phyloP scores from a whole-genome alignment of 2,329 filamentous ascomycete genomes.

The Juglanconis sp. region DNA sequence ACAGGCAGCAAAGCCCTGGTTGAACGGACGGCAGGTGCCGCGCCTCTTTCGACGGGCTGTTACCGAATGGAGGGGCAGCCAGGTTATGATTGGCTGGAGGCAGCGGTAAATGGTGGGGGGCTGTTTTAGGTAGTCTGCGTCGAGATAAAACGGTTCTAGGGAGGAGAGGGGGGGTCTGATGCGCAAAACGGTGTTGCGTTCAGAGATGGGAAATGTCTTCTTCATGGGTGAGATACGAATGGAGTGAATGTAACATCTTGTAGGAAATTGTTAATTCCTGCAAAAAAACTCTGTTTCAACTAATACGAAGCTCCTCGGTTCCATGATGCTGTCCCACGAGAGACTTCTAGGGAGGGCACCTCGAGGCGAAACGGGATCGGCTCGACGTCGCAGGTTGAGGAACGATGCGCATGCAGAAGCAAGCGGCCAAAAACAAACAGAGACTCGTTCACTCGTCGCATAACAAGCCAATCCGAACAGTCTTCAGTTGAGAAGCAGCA shows the following conservation, averaged over 20 bases:
- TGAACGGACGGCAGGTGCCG: constrained; percentile 1
- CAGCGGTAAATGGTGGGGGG: too few relatives aligned
- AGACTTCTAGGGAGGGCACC: too few relatives aligned
- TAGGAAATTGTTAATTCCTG: too few relatives aligned
- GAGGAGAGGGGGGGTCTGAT: not conserved
- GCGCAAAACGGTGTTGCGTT: not conserved
- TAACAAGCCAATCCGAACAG: not conserved
- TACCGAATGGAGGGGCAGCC: not conserved
- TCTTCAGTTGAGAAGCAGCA: not conserved
- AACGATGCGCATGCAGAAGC: not conserved
- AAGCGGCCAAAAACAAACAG: not conserved
- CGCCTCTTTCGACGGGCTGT: not conserved
- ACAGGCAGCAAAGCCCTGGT: not conserved
- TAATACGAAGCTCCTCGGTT: too few relatives aligned
- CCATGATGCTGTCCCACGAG: too few relatives aligned
- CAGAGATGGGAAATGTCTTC: too few relatives aligned
- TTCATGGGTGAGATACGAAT: not conserved
- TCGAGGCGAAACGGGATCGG: too few relatives aligned
- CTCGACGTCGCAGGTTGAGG: too few relatives aligned
- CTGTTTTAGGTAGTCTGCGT: not conserved
- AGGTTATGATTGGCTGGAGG: too few relatives aligned
- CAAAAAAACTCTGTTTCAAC: too few relatives aligned
- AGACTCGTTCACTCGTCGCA: not conserved
- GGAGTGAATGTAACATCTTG: not conserved
- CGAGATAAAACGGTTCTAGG: not conserved